Evolutionary conservation across 345 rosid genomes (phyloP).

Genomic region (Eucalyptus decipiens): DNA sequence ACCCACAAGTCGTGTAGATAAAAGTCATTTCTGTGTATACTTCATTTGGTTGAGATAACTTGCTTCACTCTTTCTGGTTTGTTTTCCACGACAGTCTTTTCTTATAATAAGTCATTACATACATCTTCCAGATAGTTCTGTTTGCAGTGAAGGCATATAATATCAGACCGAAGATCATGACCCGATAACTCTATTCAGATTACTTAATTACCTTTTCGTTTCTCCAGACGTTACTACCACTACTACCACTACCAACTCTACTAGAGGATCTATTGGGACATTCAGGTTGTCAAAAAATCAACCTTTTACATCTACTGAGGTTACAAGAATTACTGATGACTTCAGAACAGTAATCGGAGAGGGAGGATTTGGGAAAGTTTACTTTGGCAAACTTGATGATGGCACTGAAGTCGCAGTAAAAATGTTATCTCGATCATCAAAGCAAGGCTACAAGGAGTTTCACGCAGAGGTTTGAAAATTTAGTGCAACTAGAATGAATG

Average conservation of each 20-base stretch:
- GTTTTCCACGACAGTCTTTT: not conserved
- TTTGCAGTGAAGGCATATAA: not conserved
- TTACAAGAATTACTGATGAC: conserved; percentile 4
- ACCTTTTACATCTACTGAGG: not conserved
- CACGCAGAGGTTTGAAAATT: not conserved
- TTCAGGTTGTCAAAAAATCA: not conserved
- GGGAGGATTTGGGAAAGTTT: conserved; percentile 17
- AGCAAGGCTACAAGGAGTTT: conserved; percentile 14
- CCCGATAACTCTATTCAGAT: not conserved
- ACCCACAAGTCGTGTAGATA: no score
- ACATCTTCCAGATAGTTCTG: not conserved
- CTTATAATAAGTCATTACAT: not conserved
- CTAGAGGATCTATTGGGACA: not conserved
- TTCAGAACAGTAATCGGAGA: not conserved
- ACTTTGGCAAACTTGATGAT: not conserved
- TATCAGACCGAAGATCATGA: not conserved
- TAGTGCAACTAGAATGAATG: no score
- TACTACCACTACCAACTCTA: not conserved
- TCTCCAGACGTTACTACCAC: not conserved
- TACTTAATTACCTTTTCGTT: not conserved
- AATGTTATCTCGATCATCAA: conserved; percentile 2
- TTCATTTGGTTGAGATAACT: not conserved
- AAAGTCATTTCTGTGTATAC: not conserved
- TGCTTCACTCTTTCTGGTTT: not conserved
- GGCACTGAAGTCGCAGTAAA: conserved; percentile 10